Percentiles rank a stretch among this genome's conserved stretches.
Conservation (phyloP, 2,329 filamentous ascomycete species). For the Neopestalotiopsis sp. region DNA sequence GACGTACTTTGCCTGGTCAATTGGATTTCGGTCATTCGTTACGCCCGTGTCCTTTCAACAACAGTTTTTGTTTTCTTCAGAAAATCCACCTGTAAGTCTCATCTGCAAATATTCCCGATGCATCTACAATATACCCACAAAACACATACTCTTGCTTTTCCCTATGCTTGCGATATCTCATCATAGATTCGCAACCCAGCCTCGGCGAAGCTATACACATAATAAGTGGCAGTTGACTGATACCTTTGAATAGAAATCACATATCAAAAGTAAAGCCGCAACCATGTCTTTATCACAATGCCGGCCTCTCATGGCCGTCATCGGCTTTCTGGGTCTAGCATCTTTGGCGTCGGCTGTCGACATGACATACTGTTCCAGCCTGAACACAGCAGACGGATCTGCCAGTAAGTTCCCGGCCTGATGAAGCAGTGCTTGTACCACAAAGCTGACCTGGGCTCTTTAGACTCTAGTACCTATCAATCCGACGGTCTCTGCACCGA, state of each 20-base stretch:
- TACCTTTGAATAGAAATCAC: too few species aligned
- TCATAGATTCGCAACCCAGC: background rate
- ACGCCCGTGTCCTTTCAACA: background rate
- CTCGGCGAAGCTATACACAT: background rate
- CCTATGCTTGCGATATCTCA: background rate
- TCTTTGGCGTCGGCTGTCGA: conserved; percentile 30
- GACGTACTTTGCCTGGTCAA: background rate
- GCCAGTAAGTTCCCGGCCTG: conserved; percentile 43
- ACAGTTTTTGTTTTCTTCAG: background rate
- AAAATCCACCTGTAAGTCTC: background rate
- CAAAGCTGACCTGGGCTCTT: background rate
- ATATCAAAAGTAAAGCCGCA: background rate
- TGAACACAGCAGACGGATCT: conserved; percentile 49
- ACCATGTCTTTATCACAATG: conserved; percentile 29
- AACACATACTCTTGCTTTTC: background rate
- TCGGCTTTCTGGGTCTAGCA: conserved; percentile 27
- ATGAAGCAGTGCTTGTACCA: conserved; percentile 19
- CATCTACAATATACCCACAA: too few species aligned
- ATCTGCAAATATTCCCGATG: background rate
- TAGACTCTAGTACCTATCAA: conserved; percentile 64
- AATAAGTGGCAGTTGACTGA: background rate
- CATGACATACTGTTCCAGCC: conserved; percentile 49
- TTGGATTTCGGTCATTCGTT: background rate
- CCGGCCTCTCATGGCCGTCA: conserved; percentile 27
- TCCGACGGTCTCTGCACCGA: conserved; percentile 72